These are phyloP conservation scores for Exophiala lecanii-corni DNA, from an alignment of 2,329 filamentous ascomycete genomes.

Conservation along the genomic window DNA sequence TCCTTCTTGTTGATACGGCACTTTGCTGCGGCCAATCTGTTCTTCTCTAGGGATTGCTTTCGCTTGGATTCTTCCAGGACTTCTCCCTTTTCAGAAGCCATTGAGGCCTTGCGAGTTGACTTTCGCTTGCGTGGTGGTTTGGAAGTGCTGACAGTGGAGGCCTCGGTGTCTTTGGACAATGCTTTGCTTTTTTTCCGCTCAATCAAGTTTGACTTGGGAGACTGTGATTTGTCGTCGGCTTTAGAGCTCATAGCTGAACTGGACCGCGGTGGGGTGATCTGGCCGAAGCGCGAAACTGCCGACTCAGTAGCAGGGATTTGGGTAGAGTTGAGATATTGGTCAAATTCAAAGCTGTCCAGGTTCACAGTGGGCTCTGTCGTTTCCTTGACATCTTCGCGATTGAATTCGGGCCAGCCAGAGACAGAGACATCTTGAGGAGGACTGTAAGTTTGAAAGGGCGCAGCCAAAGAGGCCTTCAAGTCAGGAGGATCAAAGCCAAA, in stretches of 20 bases:
- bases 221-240: slow-evolving; percentile 16
- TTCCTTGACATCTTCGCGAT: slow-evolving; percentile 20
- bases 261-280: slow-evolving; percentile 26
- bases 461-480: slow-evolving; percentile 11
- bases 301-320: slow-evolving; percentile 16
- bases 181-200: slow-evolving; percentile 20
- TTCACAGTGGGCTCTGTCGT: slow-evolving; percentile 7
- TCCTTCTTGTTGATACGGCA: slow-evolving; percentile 29
- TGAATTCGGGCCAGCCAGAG: slow-evolving; percentile 21
- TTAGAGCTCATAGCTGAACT: slow-evolving; percentile 20
- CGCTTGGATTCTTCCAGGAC: slow-evolving; percentile 23
- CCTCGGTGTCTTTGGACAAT: slow-evolving; percentile 9
- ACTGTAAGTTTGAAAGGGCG: slow-evolving; percentile 22
- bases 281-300: slow-evolving; percentile 23
- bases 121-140: slow-evolving; percentile 23
- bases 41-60: slow-evolving; percentile 27
- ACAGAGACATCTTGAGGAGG: slow-evolving; percentile 19
- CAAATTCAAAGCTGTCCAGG: slow-evolving; percentile 18
- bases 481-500: slow-evolving; percentile 26
- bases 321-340: slow-evolving; percentile 19
- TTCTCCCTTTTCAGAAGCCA: slow-evolving; percentile 6
- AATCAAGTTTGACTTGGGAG: slow-evolving; percentile 13
- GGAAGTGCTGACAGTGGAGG: slow-evolving; percentile 5
- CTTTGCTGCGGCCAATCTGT: slow-evolving; percentile 27
- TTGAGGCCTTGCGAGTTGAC: slow-evolving; percentile 19